Evolutionary conservation across 225 moss, liverwort and hornwort species (phyloP).

Genomic region (Physcomitrium patens): DNA sequence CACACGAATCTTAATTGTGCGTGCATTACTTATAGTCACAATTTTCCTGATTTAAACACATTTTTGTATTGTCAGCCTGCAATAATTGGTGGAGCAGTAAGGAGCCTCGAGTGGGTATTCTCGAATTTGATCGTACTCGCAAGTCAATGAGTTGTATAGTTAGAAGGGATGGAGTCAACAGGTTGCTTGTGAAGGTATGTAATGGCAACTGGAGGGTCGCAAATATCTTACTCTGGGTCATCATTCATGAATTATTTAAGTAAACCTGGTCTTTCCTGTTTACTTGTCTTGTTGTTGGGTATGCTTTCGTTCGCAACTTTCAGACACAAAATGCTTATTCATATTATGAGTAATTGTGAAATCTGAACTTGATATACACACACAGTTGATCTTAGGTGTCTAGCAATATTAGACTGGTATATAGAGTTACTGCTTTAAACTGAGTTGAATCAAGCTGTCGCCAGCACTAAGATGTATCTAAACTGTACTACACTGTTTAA

Average conservation of each 20-base stretch:
- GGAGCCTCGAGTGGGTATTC: conserved; percentile 56
- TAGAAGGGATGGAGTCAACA: conserved; percentile 61
- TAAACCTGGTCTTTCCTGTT: neutral
- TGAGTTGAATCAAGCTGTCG: too few relatives aligned
- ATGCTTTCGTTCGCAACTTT: too few relatives aligned
- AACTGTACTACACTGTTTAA: too few relatives aligned
- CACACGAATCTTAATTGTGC: neutral
- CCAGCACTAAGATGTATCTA: too few relatives aligned
- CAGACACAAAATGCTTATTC: too few relatives aligned
- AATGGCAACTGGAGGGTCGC: neutral
- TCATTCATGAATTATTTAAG: conserved; percentile 3
- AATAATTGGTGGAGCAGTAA: conserved; percentile 73
- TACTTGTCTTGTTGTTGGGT: neutral
- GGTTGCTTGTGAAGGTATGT: conserved; percentile 85
- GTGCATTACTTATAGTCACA: neutral
- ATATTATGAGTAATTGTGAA: too few relatives aligned
- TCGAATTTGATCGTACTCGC: conserved; percentile 89
- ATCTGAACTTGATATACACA: too few relatives aligned
- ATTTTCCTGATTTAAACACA: neutral
- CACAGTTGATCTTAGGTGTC: too few relatives aligned
- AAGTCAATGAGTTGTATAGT: conserved; percentile 92
- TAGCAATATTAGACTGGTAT: too few relatives aligned
- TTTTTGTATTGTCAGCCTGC: conserved; percentile 58
- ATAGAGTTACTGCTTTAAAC: too few relatives aligned
- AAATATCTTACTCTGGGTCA: neutral